Conservation (phyloP, 371 early-diverging fungal species). For the Basidiobolus meristosporus region DNA sequence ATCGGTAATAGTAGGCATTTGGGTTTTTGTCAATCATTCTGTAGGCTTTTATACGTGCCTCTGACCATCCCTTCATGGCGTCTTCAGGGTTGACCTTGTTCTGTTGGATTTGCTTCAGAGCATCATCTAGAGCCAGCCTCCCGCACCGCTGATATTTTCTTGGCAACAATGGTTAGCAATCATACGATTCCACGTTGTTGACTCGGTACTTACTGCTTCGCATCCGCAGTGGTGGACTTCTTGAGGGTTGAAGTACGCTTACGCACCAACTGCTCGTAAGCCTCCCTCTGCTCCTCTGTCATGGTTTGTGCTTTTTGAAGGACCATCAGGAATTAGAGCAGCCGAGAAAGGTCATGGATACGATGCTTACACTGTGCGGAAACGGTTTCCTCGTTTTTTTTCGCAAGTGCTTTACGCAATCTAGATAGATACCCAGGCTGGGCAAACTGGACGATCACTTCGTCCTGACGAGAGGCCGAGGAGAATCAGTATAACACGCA, state of each 20-base stretch:
- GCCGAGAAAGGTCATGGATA: too few species aligned
- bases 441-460: constrained; percentile 3
- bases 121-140: constrained; percentile 71
- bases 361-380: too few species aligned
- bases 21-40: constrained; percentile 75
- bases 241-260: constrained; percentile 28
- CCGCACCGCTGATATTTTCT: constrained; percentile 54
- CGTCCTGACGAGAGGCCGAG: not conserved
- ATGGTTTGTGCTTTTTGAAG: constrained; percentile 17
- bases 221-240: not conserved
- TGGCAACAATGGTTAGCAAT: not conserved
- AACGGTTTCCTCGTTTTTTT: not conserved
- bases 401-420: constrained; percentile 4
- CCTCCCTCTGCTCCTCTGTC: constrained; percentile 58
- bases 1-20: constrained; percentile 88
- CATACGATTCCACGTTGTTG: not conserved
- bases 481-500: not conserved
- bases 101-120: constrained; percentile 63
- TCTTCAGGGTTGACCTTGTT: constrained; percentile 34
- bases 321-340: too few species aligned
- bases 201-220: constrained; percentile 1
- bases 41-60: constrained; percentile 80
- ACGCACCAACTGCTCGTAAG: constrained; percentile 59
- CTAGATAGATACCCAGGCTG: constrained; percentile 2
- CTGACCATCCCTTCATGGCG: constrained; percentile 88